Base-by-base conservation (phyloP, 768 basidiomycete species). In the Austroboletus festivus region DNA sequence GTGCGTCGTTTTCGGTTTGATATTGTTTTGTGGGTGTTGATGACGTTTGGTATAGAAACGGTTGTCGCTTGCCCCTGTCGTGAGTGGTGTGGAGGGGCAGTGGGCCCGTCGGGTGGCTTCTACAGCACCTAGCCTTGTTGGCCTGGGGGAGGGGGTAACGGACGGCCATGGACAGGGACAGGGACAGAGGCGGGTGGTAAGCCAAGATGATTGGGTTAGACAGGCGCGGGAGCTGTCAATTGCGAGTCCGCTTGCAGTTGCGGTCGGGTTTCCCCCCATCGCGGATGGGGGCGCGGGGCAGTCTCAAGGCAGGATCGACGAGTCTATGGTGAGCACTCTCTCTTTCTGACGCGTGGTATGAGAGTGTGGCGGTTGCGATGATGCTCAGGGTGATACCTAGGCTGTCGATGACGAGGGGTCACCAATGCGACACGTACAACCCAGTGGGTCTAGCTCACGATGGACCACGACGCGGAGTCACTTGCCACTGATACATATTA, bases 151-250 rank as follows among this genome's bases (percentile, higher is more conserved):
- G 31, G 47, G 47, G 51, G 33, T 20, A 13, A n/a, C 12, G 37
- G 60, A 15, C 55, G 75, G 56, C 64, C n/a, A n/a, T n/a, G n/a
- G n/a, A n/a, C n/a, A n/a, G n/a, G n/a, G n/a, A n/a, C n/a, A n/a
- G n/a, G n/a, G n/a, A n/a, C n/a, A n/a, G n/a, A n/a, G 28, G 12
- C 28, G 28, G 5, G 12, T 73, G 22, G 68, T 73, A 35, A 64
- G 69, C 16, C 75, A 79, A 9, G 87, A 88, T 49, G 86, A 89
- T 59, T 90, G 86, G 88, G 86, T 89, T 11, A 72, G 74, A 49
- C 85, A 83, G 59, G 78, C 88, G 4, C 75, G 79, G 46, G 82
- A 77, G 40, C 73, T 89, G 51, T 74, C 77, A n/a, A 84, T 89
- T 33, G 13, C 56, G 38, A 64, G 62, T 23, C 62, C 62, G 13